These are phyloP conservation scores for Cladosporium halotolerans DNA, from an alignment of 2,329 filamentous ascomycete genomes.

Conservation along the genomic window DNA sequence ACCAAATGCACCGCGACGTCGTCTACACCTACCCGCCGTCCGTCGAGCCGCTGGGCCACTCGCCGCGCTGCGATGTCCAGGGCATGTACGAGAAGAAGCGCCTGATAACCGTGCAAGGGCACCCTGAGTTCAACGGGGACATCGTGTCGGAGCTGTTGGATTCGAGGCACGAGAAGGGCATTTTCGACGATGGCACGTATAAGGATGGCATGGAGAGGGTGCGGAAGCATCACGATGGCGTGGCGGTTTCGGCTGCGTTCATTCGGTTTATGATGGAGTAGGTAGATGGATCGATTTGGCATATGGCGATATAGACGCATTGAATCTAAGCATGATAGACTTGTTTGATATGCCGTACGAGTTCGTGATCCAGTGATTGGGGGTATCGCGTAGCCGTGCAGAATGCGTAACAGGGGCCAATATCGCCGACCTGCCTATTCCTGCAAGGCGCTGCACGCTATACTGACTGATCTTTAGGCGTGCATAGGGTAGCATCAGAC, in stretches of 20 bases:
- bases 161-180: constrained; percentile 56
- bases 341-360: too few relatives aligned
- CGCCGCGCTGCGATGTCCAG: constrained; percentile 65
- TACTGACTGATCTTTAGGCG: too few relatives aligned
- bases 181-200: constrained; percentile 65
- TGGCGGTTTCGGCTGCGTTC: constrained; percentile 68
- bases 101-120: constrained; percentile 74
- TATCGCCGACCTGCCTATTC: too few relatives aligned
- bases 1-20: constrained; percentile 83
- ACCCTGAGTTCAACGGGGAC: constrained; percentile 71
- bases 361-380: too few relatives aligned
- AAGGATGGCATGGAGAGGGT: constrained; percentile 63
- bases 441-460: too few relatives aligned
- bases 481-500: neutral
- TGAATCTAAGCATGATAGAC: too few relatives aligned
- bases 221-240: constrained; percentile 66
- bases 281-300: neutral
- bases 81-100: constrained; percentile 65
- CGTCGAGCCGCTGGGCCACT: constrained; percentile 58
- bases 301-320: too few relatives aligned
- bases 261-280: constrained; percentile 66
- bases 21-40: constrained; percentile 59
- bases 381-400: too few relatives aligned
- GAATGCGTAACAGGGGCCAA: too few relatives aligned
- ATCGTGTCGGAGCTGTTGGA: constrained; percentile 66